A percentile compares a stretch with the other conserved stretches of the same genome.
Conservation (phyloP, 306 rosid species). For the Hippophae gyantsensis region DNA sequence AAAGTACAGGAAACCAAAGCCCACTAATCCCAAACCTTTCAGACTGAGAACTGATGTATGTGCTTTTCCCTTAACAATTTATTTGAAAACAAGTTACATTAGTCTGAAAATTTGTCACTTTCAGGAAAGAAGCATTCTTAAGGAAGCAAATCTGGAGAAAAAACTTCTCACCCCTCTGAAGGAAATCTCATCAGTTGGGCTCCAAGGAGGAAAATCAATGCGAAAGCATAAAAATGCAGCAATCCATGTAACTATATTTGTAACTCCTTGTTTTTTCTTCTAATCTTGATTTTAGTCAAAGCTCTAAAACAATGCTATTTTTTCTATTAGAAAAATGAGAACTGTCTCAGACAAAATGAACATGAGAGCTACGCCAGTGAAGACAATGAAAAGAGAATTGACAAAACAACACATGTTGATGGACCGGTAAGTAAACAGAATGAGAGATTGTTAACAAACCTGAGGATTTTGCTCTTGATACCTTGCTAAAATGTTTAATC, state of each 20-base stretch:
- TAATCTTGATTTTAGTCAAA: not conserved
- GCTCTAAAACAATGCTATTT: constrained; percentile 3
- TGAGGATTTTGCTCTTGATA: not conserved
- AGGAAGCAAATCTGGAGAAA: constrained; percentile 77
- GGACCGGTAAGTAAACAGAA: constrained; percentile 28
- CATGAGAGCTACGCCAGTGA: constrained; percentile 20
- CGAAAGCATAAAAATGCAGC: constrained; percentile 22
- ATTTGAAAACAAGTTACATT: not conserved
- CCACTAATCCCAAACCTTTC: constrained; percentile 90
- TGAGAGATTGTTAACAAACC: not conserved
- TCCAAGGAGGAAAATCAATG: constrained; percentile 25
- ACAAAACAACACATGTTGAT: constrained; percentile 17
- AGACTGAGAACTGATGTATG: constrained; percentile 91
- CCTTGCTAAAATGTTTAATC: constrained; percentile 2
- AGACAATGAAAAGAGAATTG: constrained; percentile 24
- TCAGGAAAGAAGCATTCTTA: constrained; percentile 84
- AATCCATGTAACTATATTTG: constrained; percentile 23
- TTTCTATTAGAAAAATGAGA: constrained; percentile 32
- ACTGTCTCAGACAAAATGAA: constrained; percentile 12
- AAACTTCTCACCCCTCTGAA: constrained; percentile 35
- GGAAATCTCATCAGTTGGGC: constrained; percentile 32
- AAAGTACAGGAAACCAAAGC: constrained; percentile 61
- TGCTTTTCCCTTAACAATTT: constrained; percentile 14
- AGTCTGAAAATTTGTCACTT: constrained; percentile 4
- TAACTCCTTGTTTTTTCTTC: not conserved